Evolutionary conservation across 140 eudicot species (phyloP), one percentile per base, ranked within the genome.

Genomic region (Ambrosia hybrid): DNA sequence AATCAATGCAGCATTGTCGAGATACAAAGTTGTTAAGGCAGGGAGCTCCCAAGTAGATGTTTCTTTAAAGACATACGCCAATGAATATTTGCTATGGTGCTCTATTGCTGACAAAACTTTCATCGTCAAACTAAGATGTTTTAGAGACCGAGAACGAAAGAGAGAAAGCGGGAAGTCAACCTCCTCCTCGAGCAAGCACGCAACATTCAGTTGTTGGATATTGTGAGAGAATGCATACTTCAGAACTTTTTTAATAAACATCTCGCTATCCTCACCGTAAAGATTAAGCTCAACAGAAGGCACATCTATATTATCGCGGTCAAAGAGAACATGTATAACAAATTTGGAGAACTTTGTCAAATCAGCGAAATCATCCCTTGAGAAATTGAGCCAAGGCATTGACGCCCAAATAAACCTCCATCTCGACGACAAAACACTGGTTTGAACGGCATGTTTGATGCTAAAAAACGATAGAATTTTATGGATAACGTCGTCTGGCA

Each of bases 401-500:
- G 72, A 34, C 1, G 10, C 74, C 83, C 83, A 79, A 2, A 79
- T 13, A 53, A 7, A 46, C 41, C 17, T 67, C 76, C 79, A 79
- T n/a, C 83, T 51, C 4, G 79, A 51, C 14, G 83, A 79, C 79
- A 79, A 59, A 45, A 67, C 72, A 60, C 76, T 37, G 2, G 64
- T 21, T 49, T 46, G 9, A 9, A 9, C 13, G 11, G 71, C 80
- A 6, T 73, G 48, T 61, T 51, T 52, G 51, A 68, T 12, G 65
- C 12, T 17, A 46, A 57, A 3, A 64, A 51, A 73, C 17, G 83
- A 73, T 6, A 79, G 79, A 37, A 79, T 79, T 53, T 59, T 61
- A 68, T 59, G 56, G 39, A 79, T 67, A 49, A 73, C 38, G 1
- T 67, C 75, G 49, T 79, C 83, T 12, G 83, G 83, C 67, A 79